Conservation (phyloP, 495 filamentous ascomycete genomes). For the Bathelium albidoporum region DNA sequence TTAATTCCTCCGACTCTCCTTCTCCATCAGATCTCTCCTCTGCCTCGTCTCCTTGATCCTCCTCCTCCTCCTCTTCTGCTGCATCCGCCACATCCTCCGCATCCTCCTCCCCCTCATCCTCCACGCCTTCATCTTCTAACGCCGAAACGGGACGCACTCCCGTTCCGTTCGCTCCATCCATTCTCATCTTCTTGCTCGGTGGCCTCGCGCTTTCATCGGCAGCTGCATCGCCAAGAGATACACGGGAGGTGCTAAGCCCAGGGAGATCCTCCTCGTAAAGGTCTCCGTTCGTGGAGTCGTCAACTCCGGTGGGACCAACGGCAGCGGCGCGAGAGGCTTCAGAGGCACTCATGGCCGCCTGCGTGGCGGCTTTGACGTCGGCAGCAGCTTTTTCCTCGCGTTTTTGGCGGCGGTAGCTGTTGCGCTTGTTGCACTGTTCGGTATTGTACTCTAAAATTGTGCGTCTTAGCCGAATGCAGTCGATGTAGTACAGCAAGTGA, state of each 20-base stretch:
- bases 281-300: background rate
- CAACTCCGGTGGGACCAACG: slow-evolving; percentile 9
- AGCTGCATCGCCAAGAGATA: background rate
- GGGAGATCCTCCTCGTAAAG: too few species aligned
- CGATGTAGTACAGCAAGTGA: too few species aligned
- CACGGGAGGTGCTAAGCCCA: too few species aligned
- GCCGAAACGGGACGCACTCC: slow-evolving; percentile 9
- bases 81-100: slow-evolving; percentile 15
- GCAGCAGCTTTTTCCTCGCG: slow-evolving; percentile 35
- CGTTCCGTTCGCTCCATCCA: slow-evolving; percentile 13
- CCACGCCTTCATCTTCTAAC: slow-evolving; percentile 18
- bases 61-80: slow-evolving; percentile 31
- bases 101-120: slow-evolving; percentile 5
- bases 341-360: slow-evolving; percentile 12
- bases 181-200: slow-evolving; percentile 29
- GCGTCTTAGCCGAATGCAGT: background rate
- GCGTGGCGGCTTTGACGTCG: slow-evolving; percentile 21
- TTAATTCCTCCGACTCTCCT: slow-evolving; percentile 37
- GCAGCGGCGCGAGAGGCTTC: slow-evolving; percentile 19
- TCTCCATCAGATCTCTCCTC: slow-evolving; percentile 48
- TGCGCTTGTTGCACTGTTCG: slow-evolving; percentile 55
- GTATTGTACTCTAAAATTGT: slow-evolving; percentile 41
- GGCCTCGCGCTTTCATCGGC: slow-evolving; percentile 16
- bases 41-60: slow-evolving; percentile 42
- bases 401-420: slow-evolving; percentile 44